These are phyloP conservation scores for Fusarium veterinarium DNA, from an alignment of 2,329 filamentous ascomycete genomes.

Conservation along the genomic window DNA sequence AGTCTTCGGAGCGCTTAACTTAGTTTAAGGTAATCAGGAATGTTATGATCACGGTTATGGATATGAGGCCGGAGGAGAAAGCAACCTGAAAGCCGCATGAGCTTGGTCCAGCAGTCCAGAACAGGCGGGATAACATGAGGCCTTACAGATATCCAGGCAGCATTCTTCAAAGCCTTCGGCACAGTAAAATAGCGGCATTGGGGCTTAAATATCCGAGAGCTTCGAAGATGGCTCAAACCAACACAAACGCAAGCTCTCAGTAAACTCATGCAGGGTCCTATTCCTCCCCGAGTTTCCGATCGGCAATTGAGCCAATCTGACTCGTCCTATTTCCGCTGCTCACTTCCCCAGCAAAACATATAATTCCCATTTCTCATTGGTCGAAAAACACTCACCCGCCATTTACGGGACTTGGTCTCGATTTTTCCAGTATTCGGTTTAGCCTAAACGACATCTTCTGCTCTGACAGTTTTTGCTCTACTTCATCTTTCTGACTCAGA, in stretches of 20 bases:
- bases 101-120: neutral
- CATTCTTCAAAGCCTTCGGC: conserved; percentile 2
- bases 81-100: neutral
- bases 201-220: neutral
- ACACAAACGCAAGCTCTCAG: neutral
- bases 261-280: conserved; percentile 35
- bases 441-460: conserved; percentile 22
- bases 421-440: conserved; percentile 32
- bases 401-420: conserved; percentile 1
- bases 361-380: neutral
- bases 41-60: neutral
- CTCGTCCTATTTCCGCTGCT: conserved; percentile 27
- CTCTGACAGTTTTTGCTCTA: conserved; percentile 5
- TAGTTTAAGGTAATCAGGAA: neutral
- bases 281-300: conserved; percentile 19
- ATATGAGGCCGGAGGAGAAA: neutral
- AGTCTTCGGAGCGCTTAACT: neutral
- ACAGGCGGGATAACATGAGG: neutral
- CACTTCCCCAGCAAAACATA: conserved; percentile 7
- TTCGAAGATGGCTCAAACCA: conserved; percentile 15
- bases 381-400: neutral
- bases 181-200: neutral
- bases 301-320: conserved; percentile 36
- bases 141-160: neutral
- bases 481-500: conserved; percentile 26